Conservation (phyloP, 768 basidiomycete genomes). For the Kwoniella mangroviensis region DNA sequence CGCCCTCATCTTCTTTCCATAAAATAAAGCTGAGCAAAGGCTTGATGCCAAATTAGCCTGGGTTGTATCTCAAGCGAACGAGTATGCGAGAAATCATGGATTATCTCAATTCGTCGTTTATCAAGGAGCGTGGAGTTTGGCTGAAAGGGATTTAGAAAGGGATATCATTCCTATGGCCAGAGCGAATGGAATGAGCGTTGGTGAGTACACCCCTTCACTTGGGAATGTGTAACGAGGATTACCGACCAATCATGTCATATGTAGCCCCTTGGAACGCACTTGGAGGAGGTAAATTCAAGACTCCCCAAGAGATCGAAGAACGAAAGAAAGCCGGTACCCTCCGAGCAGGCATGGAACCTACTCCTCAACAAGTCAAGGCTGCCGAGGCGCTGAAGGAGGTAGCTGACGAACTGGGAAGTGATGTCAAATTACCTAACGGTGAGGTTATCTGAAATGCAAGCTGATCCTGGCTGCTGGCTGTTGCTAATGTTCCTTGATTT, state of each 20-base stretch:
- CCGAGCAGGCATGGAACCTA: constrained; percentile 16
- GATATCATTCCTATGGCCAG: constrained; percentile 63
- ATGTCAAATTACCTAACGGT: constrained; percentile 29
- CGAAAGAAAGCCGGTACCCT: constrained; percentile 28
- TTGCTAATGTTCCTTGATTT: too few relatives aligned
- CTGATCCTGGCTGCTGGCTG: too few relatives aligned
- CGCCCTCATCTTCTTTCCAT: too few relatives aligned
- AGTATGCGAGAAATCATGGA: constrained; percentile 63
- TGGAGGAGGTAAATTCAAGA: constrained; percentile 58
- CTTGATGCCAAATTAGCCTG: background rate
- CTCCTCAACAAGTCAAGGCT: constrained; percentile 27
- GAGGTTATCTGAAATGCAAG: background rate
- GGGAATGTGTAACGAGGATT: background rate
- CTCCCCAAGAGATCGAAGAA: constrained; percentile 38
- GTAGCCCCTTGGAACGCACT: constrained; percentile 61
- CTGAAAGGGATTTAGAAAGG: constrained; percentile 62
- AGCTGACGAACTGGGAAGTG: constrained; percentile 44
- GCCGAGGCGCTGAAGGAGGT: constrained; percentile 42
- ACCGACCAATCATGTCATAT: background rate
- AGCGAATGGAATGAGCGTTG: constrained; percentile 29
- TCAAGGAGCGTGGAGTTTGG: constrained; percentile 45
- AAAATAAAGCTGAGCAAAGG: background rate
- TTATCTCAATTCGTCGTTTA: constrained; percentile 65
- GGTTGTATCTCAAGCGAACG: constrained; percentile 58
- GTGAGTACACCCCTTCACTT: too few relatives aligned